A percentile compares a stretch with the other conserved stretches of the same genome.
phyloP scores from a whole-genome alignment of 2,329 filamentous ascomycete genomes.

The Aspergillus proliferans region DNA sequence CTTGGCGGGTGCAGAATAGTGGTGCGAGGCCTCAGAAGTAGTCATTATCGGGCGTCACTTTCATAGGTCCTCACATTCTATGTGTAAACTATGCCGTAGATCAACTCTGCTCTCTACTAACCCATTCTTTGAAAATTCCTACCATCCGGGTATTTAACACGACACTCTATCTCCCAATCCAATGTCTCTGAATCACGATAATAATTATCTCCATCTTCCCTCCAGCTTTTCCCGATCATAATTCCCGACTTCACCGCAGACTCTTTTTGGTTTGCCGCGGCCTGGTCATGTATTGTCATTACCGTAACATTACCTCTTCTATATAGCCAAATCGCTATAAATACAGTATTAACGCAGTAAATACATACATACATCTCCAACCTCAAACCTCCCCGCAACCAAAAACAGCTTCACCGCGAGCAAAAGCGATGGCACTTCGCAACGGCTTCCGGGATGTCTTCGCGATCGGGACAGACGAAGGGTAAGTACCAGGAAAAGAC shows the following conservation, averaged over 20 bases:
- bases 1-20: neutral
- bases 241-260: constrained; percentile 26
- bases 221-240: no score
- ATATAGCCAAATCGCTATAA: neutral
- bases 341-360: neutral
- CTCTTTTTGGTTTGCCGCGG: constrained; percentile 23
- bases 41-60: neutral
- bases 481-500: neutral
- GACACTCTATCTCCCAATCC: no score
- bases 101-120: no score
- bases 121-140: no score
- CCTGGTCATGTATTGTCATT: constrained; percentile 4
- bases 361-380: constrained; percentile 1
- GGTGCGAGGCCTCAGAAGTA: neutral
- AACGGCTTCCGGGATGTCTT: neutral
- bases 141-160: no score
- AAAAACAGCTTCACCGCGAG: neutral
- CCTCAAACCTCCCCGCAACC: neutral
- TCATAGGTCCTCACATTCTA: no score
- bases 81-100: no score
- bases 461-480: neutral
- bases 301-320: neutral
- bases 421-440: neutral
- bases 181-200: no score
- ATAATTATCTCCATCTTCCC: no score